A percentile compares a stretch with the other conserved stretches of the same genome.
Conservation (phyloP, 768 basidiomycete genomes). For the Suillus luteus region DNA sequence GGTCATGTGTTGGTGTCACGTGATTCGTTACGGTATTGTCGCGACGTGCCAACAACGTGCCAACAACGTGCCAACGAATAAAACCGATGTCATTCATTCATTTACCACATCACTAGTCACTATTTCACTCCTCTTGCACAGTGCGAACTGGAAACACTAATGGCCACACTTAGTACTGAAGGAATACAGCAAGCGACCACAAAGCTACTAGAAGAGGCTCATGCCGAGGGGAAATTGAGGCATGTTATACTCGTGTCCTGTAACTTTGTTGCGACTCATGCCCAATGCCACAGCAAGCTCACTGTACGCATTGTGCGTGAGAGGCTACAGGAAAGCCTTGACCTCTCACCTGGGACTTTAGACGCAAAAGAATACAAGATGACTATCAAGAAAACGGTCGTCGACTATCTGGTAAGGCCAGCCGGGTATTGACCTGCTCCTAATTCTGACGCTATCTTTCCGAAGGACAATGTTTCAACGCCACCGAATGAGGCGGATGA, state of each 20-base stretch:
- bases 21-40: not conserved
- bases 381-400: slow-evolving; percentile 41
- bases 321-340: slow-evolving; percentile 48
- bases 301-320: slow-evolving; percentile 55
- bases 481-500: slow-evolving; percentile 9
- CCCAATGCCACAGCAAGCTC: slow-evolving; percentile 23
- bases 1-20: not conserved
- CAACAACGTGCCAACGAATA: not conserved
- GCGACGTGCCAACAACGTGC: not conserved
- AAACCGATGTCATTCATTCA: not conserved
- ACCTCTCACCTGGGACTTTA: slow-evolving; percentile 46
- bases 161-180: slow-evolving; percentile 19
- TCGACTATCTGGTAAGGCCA: slow-evolving; percentile 19
- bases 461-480: not conserved
- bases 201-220: slow-evolving; percentile 26
- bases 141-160: slow-evolving; percentile 4
- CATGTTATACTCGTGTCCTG: slow-evolving; percentile 1
- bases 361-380: slow-evolving; percentile 46
- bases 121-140: not conserved
- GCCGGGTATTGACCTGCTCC: not conserved
- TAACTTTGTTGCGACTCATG: not conserved
- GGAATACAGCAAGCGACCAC: slow-evolving; percentile 23
- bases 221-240: slow-evolving; percentile 24
- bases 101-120: not conserved
- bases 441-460: not conserved